Percentiles rank a stretch among this genome's conserved stretches.
phyloP scores from a whole-genome alignment of 2,329 filamentous ascomycete species.

The Cercospora sp. region DNA sequence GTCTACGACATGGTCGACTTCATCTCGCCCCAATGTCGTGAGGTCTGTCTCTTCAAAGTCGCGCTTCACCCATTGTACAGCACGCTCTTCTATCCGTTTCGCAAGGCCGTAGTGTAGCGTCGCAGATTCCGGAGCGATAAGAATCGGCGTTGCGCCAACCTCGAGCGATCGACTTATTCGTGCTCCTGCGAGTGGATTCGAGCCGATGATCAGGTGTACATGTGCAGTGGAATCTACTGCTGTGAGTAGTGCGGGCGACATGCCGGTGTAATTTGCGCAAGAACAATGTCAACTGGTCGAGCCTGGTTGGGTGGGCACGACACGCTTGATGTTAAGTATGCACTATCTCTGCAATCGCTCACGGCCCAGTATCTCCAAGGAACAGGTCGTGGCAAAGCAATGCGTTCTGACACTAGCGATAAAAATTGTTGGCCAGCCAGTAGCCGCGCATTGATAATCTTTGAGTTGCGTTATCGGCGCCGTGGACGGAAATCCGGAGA shows the following conservation, averaged over 20 bases:
- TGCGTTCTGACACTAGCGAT: neutral
- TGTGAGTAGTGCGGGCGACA: conserved; percentile 65
- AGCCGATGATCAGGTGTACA: conserved; percentile 82
- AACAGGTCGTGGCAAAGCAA: conserved; percentile 18
- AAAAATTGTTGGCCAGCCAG: conserved; percentile 19
- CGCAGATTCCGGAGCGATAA: conserved; percentile 69
- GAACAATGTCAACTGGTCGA: conserved; percentile 8
- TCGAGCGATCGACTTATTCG: conserved; percentile 77
- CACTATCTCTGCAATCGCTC: neutral
- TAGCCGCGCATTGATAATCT: conserved; percentile 20
- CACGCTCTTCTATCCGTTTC: conserved; percentile 65
- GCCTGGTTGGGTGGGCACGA: neutral
- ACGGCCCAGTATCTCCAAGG: conserved; percentile 2
- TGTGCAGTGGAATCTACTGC: conserved; percentile 69
- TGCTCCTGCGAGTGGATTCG: conserved; percentile 81
- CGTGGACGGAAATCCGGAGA: conserved; percentile 11
- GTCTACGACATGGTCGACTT: conserved; percentile 78
- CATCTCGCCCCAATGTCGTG: conserved; percentile 72
- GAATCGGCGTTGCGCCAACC: conserved; percentile 76
- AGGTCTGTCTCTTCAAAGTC: conserved; percentile 72
- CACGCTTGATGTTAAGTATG: neutral
- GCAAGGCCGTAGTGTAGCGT: conserved; percentile 60
- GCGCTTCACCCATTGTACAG: conserved; percentile 66
- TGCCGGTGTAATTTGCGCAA: conserved; percentile 24
- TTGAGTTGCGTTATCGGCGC: conserved; percentile 14